Percentiles rank a stretch among this genome's conserved stretches.
Conservation (phyloP, 768 basidiomycete genomes). For the Kwoniella sp. region DNA sequence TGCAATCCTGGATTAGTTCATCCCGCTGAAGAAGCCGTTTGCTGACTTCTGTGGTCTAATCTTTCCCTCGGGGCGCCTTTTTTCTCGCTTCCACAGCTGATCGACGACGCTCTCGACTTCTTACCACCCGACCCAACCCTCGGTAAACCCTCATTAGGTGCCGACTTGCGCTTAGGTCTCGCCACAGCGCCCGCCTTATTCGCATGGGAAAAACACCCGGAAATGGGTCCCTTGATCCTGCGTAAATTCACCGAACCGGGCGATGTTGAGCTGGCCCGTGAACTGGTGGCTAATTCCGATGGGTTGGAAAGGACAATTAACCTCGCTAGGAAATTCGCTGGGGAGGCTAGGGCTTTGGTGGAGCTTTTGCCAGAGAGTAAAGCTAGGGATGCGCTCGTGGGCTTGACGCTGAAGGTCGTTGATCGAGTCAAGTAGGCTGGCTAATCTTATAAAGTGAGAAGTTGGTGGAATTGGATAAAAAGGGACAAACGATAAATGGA, state of each 20-base stretch:
- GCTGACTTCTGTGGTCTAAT: no score
- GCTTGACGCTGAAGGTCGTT: constrained; percentile 68
- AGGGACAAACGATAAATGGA: no score
- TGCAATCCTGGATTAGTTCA: no score
- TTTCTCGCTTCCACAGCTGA: constrained; percentile 63
- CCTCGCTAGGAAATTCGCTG: constrained; percentile 74
- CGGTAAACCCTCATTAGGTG: constrained; percentile 83
- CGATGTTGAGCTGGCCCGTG: constrained; percentile 74
- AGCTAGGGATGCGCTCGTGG: constrained; percentile 73
- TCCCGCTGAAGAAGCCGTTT: no score
- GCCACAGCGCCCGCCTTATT: constrained; percentile 85
- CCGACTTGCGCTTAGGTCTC: constrained; percentile 77
- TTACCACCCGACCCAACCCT: constrained; percentile 72
- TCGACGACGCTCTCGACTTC: constrained; percentile 94
- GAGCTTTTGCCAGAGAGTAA: constrained; percentile 75
- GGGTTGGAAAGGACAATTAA: constrained; percentile 76
- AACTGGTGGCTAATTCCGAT: constrained; percentile 68
- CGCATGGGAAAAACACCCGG: constrained; percentile 78
- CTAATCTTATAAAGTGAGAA: no score
- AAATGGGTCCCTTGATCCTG: constrained; percentile 71
- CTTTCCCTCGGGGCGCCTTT: no score
- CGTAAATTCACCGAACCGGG: constrained; percentile 75
- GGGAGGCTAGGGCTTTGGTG: constrained; percentile 72
- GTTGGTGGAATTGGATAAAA: no score
- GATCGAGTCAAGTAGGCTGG: constrained; percentile 49